Conservation (phyloP, 805 yeast genomes). For the Ogataea pignaliae region DNA sequence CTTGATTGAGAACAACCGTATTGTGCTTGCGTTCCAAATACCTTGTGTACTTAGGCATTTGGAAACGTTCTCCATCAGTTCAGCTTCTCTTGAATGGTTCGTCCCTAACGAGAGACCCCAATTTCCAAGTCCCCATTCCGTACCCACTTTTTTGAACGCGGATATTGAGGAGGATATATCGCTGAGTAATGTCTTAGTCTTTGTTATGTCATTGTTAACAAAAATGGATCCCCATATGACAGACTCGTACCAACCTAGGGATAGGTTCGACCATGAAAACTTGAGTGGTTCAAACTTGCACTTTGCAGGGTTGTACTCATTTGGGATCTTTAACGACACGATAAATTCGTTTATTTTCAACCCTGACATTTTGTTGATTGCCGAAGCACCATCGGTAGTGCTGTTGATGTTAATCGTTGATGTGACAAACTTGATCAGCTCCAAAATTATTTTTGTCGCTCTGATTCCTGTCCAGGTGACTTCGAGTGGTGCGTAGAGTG, state of each 20-base stretch:
- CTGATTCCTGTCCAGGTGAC: constrained; percentile 56
- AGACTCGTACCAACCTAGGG: constrained; percentile 74
- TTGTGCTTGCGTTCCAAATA: constrained; percentile 42
- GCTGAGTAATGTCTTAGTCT: constrained; percentile 25
- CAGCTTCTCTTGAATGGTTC: constrained; percentile 2
- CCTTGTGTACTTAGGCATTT: constrained; percentile 24
- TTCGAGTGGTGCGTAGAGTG: constrained; percentile 44
- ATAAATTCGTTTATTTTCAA: constrained; percentile 25
- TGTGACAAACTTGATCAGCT: constrained; percentile 27
- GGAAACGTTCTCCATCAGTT: constrained; percentile 3
- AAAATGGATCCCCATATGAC: constrained; percentile 60
- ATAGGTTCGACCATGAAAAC: constrained; percentile 58
- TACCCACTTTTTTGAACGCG: constrained; percentile 30
- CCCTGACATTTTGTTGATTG: constrained; percentile 39
- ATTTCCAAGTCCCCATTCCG: constrained; percentile 32
- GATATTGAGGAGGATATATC: constrained; percentile 32
- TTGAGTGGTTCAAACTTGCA: constrained; percentile 42
- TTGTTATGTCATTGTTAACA: constrained; percentile 33
- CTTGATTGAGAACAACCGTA: constrained; percentile 38
- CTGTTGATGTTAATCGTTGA: constrained; percentile 32
- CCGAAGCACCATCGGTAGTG: constrained; percentile 23
- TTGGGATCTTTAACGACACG: constrained; percentile 11
- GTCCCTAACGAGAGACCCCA: constrained; percentile 6
- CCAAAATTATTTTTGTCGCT: constrained; percentile 39
- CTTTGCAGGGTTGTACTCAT: constrained; percentile 38